These are phyloP conservation scores for Kandelia obovata DNA, from an alignment of 345 rosid genomes.

Conservation along the genomic window DNA sequence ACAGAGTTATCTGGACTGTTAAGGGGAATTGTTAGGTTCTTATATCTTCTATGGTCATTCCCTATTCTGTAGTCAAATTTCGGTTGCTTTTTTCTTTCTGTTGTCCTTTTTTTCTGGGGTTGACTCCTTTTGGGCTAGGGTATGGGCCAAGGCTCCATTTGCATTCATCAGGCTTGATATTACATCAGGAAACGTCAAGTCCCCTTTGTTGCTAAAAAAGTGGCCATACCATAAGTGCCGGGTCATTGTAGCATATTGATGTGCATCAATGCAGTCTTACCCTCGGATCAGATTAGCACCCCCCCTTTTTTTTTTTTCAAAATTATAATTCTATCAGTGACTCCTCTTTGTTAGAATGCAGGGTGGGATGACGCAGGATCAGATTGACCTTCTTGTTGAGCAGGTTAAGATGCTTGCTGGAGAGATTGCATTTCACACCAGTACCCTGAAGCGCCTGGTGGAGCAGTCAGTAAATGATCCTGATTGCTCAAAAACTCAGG, in stretches of 20 bases:
- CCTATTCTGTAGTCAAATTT: too few species aligned
- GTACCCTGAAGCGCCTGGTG: constrained; percentile 90
- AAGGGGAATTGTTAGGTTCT: too few species aligned
- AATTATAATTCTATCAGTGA: constrained; percentile 3
- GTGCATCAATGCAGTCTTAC: background rate
- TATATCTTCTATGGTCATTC: too few species aligned
- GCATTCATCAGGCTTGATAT: too few species aligned
- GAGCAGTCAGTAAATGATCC: constrained; percentile 92
- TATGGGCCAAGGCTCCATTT: too few species aligned
- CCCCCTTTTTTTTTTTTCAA: background rate
- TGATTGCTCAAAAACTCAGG: constrained; percentile 74
- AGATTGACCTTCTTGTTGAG: constrained; percentile 95
- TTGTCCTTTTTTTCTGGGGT: too few species aligned
- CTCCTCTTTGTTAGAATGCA: constrained; percentile 21
- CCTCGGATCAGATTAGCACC: background rate
- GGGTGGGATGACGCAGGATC: constrained; percentile 81
- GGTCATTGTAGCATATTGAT: background rate
- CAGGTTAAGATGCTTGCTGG: constrained; percentile 99
- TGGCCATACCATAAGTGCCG: background rate
- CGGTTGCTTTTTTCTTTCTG: too few species aligned
- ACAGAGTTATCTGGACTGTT: too few species aligned
- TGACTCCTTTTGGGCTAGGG: too few species aligned
- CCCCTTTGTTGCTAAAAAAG: background rate
- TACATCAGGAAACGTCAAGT: background rate
- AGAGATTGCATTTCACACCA: constrained; percentile 88